Evolutionary conservation across 163 green algal genomes (phyloP).

Genomic region (Chloromonas sp.): DNA sequence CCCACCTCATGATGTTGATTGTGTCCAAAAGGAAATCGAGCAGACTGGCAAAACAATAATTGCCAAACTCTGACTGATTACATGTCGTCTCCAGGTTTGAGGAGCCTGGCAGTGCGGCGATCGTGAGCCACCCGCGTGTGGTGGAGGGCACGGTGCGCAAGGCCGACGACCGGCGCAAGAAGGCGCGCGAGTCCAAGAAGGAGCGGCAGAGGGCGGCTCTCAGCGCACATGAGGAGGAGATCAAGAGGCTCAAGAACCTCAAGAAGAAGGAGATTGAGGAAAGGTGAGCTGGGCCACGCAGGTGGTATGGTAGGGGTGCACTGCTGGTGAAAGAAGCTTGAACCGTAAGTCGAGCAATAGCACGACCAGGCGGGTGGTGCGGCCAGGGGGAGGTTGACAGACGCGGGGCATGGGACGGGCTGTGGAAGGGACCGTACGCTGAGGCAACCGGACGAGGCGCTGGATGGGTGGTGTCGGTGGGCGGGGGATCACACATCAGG

Average conservation of each 20-base stretch:
- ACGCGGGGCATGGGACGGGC: neutral
- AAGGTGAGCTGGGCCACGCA: slow-evolving; percentile 33
- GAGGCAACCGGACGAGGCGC: too few species aligned
- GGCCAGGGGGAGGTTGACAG: neutral
- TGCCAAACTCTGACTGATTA: too few species aligned
- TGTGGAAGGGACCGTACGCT: too few species aligned
- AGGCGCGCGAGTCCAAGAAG: slow-evolving; percentile 28
- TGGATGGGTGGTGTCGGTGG: neutral
- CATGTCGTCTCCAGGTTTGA: slow-evolving; percentile 51
- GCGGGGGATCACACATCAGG: neutral
- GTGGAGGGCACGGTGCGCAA: slow-evolving; percentile 63
- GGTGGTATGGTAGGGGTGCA: neutral
- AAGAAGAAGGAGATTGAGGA: slow-evolving; percentile 82
- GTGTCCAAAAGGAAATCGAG: too few species aligned
- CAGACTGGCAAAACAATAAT: too few species aligned
- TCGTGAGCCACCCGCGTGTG: slow-evolving; percentile 69
- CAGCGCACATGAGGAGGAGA: slow-evolving; percentile 46
- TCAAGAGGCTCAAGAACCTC: slow-evolving; percentile 89
- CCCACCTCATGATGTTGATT: too few species aligned
- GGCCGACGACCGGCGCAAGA: slow-evolving; percentile 62
- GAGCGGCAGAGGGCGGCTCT: slow-evolving; percentile 49
- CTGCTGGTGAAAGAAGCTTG: neutral
- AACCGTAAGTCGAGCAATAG: neutral
- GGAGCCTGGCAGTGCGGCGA: slow-evolving; percentile 62
- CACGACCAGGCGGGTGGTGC: too few species aligned